These are phyloP conservation scores for Aquilaria malaccensis DNA, from an alignment of 345 rosid species.

Conservation along the genomic window DNA sequence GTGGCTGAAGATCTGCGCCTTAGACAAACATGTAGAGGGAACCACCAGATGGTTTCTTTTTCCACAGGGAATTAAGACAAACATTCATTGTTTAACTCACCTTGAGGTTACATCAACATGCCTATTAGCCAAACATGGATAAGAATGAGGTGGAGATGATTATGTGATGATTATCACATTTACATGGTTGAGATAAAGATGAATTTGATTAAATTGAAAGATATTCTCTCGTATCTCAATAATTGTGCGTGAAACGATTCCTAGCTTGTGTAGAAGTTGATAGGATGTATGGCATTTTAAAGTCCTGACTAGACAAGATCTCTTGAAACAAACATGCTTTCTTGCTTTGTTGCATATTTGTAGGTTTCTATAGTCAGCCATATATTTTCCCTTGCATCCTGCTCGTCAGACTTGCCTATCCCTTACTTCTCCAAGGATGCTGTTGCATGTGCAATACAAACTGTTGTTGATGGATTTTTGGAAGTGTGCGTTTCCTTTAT, in stretches of 20 bases:
- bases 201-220: too few relatives aligned
- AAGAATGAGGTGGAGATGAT: too few relatives aligned
- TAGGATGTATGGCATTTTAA: neutral
- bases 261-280: neutral
- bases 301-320: neutral
- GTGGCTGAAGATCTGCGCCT: too few relatives aligned
- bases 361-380: slow-evolving; percentile 88
- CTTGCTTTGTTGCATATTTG: slow-evolving; percentile 20
- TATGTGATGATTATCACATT: too few relatives aligned
- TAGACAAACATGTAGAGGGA: too few relatives aligned
- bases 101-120: too few relatives aligned
- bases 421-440: slow-evolving; percentile 66
- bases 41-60: too few relatives aligned
- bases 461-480: slow-evolving; percentile 89
- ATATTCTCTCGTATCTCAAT: too few relatives aligned
- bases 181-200: too few relatives aligned
- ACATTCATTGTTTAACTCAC: too few relatives aligned
- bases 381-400: slow-evolving; percentile 61
- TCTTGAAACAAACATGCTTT: neutral
- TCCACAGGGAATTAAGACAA: too few relatives aligned
- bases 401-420: slow-evolving; percentile 50
- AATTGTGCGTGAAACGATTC: neutral
- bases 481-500: slow-evolving; percentile 45
- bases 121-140: too few relatives aligned
- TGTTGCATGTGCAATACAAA: slow-evolving; percentile 52